Evolutionary conservation across 1,139 yeast genomes (phyloP).

Genomic region (Protomyces macrosporus): DNA sequence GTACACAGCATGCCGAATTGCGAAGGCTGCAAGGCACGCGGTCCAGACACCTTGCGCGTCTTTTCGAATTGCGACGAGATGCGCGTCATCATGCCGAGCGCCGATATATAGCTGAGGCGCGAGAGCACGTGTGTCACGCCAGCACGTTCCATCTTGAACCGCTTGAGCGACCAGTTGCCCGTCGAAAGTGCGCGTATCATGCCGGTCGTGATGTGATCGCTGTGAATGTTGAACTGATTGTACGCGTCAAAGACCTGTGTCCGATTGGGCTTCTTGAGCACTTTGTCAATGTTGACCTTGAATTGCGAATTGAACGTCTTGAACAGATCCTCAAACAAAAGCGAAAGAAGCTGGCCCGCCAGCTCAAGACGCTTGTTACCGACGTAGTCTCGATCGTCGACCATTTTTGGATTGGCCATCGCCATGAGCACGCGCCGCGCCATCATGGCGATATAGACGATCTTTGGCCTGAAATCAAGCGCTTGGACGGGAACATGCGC

Average conservation of each 20-base stretch:
- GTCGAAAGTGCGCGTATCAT: constrained; percentile 94
- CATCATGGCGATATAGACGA: constrained; percentile 91
- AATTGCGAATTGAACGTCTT: constrained; percentile 92
- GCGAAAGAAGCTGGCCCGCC: constrained; percentile 95
- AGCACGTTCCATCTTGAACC: constrained; percentile 99
- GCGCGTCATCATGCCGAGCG: constrained; percentile 99
- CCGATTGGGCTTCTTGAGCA: constrained; percentile 85
- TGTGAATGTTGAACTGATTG: constrained; percentile 79
- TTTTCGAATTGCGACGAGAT: constrained; percentile 97
- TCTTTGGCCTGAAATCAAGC: constrained; percentile 87
- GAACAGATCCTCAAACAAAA: constrained; percentile 91
- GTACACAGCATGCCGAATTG: constrained; percentile 57
- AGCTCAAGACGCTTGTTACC: constrained; percentile 96
- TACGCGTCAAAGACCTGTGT: constrained; percentile 94
- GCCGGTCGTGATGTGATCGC: constrained; percentile 89
- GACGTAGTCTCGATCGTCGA: constrained; percentile 96
- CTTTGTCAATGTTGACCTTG: constrained; percentile 89
- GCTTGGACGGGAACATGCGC: constrained; percentile 88
- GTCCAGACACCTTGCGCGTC: constrained; percentile 96
- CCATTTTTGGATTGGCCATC: constrained; percentile 88
- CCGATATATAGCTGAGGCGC: constrained; percentile 85
- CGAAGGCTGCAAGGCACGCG: constrained; percentile 97
- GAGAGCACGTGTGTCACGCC: constrained; percentile 97
- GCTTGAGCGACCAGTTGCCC: constrained; percentile 96
- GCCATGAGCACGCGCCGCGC: constrained; percentile 94